Evolutionary conservation across 1,139 yeast genomes (phyloP), one percentile per base, ranked within the genome.

Genomic region (Saccharomyces hybrid): DNA sequence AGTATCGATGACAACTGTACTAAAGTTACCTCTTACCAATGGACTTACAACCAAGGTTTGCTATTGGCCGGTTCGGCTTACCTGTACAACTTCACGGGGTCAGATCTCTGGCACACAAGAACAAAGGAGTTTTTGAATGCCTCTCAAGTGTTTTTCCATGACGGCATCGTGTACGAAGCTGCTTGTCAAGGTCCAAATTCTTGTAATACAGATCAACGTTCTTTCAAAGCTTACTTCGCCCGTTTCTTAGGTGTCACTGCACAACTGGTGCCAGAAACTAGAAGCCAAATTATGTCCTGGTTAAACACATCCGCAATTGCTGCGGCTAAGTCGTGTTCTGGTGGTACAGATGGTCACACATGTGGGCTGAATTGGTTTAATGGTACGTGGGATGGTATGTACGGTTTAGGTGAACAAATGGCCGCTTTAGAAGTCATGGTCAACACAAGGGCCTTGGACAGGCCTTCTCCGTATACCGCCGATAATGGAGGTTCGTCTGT

Each of bases 401-500:
- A 80, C 63, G 98, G 98, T n/a, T 77, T 91, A 46, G 98, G 98
- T 60, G 97, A 91, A 71, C 96, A 91, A 71, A 88, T 91, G 87
- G 72, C 83, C 51, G 96, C 97, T 0, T 75, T 90, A 56, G 97
- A 90, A 68, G 82, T 81, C 3, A 79, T 90, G 66, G 86, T 84
- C 61, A 84, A 80, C 61, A 75, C 86, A 54, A 74, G 83, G 66
- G 81, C 81, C 24, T 70, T 76, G 53, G 73, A 78, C 42, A 76
- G 75, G 58, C 81, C 78, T 24, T 78, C 82, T 57, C 90, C 87
- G 34, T 82, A 75, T 57, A 82, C 87, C 7, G 77, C 80, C 16
- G 62, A 65, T 2, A 70, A 75, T 50, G 91, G 91, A 59, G 93
- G 88, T 49, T 71, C 84, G 3, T 80, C 87, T 2, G 58, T 62